Evolutionary conservation across 768 basidiomycete genomes (phyloP).

Genomic region (Hygrophorus pudorinus): DNA sequence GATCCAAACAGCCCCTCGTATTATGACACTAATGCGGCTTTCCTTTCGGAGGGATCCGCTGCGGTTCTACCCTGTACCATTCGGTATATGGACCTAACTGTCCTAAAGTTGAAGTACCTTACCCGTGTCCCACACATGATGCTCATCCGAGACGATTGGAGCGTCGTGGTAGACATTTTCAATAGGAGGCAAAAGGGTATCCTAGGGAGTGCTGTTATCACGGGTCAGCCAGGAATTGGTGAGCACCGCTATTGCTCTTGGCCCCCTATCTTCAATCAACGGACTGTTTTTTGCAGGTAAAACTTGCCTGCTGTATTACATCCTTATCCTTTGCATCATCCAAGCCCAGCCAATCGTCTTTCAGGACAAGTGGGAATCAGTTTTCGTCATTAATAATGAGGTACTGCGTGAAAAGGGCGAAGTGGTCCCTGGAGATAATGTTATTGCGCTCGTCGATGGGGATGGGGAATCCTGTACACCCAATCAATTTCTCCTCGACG

Average conservation of each 20-base stretch:
- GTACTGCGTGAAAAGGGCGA: not conserved
- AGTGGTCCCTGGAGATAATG: not conserved
- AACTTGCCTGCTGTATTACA: no score
- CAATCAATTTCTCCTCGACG: not conserved
- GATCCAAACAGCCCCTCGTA: not conserved
- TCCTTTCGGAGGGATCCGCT: constrained; percentile 7
- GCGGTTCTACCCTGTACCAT: constrained; percentile 2
- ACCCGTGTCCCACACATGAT: no score
- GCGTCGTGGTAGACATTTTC: constrained; percentile 3
- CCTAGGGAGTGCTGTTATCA: constrained; percentile 5
- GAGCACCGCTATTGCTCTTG: no score
- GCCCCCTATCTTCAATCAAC: no score
- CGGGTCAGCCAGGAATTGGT: no score
- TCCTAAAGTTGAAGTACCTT: no score
- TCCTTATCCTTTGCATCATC: no score
- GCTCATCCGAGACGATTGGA: no score
- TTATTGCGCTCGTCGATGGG: constrained; percentile 8
- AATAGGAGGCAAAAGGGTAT: constrained; percentile 4
- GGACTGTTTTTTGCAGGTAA: no score
- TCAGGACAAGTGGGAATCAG: constrained; percentile 1
- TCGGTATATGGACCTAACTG: no score
- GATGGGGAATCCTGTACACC: not conserved
- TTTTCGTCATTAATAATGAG: constrained; percentile 6
- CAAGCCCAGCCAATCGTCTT: constrained; percentile 7
- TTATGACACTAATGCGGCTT: constrained; percentile 4